Conservation (phyloP, 352 stramenopile genomes). For the Globisporangium takayamanum region DNA sequence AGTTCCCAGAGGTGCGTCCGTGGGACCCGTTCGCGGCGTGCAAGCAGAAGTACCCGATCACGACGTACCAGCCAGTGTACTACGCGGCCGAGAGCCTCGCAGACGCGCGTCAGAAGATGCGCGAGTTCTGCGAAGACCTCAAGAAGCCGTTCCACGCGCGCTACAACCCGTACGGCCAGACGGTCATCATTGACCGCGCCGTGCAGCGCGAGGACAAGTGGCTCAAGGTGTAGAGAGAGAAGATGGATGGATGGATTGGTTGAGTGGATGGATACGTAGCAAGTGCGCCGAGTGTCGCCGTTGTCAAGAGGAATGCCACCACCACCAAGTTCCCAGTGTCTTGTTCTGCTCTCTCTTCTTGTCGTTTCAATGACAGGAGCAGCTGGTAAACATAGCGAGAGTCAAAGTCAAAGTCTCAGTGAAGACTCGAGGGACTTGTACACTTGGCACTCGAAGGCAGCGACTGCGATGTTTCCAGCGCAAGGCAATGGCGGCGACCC, state of each 20-base stretch:
- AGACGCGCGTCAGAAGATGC: constrained; percentile 93
- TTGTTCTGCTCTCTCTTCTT: too few relatives aligned
- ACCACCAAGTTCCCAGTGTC: too few relatives aligned
- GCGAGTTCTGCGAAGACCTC: constrained; percentile 92
- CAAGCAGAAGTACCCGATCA: constrained; percentile 96
- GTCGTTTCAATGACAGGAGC: neutral
- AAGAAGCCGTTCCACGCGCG: constrained; percentile 94
- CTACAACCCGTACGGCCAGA: constrained; percentile 92
- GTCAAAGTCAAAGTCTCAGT: too few relatives aligned
- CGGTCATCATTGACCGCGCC: constrained; percentile 72
- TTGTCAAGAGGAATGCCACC: neutral
- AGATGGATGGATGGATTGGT: too few relatives aligned
- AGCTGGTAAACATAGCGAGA: neutral
- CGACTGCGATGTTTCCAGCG: constrained; percentile 40
- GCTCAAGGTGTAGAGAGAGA: constrained; percentile 18
- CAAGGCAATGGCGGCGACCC: constrained; percentile 25
- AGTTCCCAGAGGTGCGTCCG: constrained; percentile 84
- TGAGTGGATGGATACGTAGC: neutral
- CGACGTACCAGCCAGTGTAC: constrained; percentile 96
- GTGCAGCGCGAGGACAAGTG: constrained; percentile 57
- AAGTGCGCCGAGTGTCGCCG: too few relatives aligned
- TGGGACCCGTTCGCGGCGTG: constrained; percentile 94
- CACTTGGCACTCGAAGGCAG: too few relatives aligned
- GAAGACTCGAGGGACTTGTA: too few relatives aligned
- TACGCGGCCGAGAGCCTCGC: constrained; percentile 94